Conservation (phyloP, 768 basidiomycete genomes). For the Termitomyces sp. region DNA sequence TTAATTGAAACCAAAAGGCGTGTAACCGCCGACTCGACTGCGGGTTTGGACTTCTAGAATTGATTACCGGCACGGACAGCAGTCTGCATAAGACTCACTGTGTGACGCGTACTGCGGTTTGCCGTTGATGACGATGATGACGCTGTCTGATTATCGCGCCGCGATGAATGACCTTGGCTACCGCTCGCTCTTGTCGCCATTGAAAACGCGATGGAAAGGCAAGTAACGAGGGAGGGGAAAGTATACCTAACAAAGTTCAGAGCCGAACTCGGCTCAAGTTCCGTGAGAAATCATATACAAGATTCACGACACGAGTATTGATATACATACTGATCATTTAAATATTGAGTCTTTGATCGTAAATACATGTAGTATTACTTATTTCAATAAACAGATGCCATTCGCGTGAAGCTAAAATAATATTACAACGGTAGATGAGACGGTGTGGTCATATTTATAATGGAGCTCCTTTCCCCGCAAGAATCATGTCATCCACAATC, state of each 20-base stretch:
- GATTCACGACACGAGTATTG: background rate
- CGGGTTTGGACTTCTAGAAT: conserved; percentile 39
- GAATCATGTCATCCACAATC: conserved; percentile 56
- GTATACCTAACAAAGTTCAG: background rate
- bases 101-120: conserved; percentile 30
- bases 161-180: conserved; percentile 34
- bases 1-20: conserved; percentile 92
- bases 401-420: background rate
- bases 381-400: background rate
- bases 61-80: conserved; percentile 4
- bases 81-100: conserved; percentile 21
- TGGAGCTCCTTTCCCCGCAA: conserved; percentile 49
- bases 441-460: conserved; percentile 9
- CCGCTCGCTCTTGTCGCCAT: conserved; percentile 25
- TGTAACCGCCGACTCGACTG: conserved; percentile 88
- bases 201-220: conserved; percentile 1
- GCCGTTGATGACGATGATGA: conserved; percentile 39
- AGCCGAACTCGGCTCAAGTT: background rate
- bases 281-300: conserved; percentile 9
- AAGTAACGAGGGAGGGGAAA: background rate
- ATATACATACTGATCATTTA: no score
- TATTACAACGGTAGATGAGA: conserved; percentile 1
- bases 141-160: conserved; percentile 48
- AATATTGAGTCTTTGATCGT: no score
- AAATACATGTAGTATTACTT: no score